Percentiles rank a stretch among this genome's conserved stretches.
These are phyloP conservation scores for Starmerella vitae DNA, from an alignment of 805 yeast genomes.

Conservation along the genomic window DNA sequence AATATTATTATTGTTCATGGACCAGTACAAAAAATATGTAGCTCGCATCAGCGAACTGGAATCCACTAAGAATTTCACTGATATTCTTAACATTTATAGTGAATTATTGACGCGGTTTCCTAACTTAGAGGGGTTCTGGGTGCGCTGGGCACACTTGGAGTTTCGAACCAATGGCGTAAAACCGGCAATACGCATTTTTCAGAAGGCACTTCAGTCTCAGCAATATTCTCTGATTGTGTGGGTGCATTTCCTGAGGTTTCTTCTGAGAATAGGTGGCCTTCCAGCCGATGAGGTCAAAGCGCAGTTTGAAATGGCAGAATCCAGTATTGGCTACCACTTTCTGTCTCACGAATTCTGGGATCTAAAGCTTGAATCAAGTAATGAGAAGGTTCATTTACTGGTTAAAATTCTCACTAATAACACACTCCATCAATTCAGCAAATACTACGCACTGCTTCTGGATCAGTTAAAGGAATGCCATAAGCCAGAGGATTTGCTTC, in stretches of 20 bases:
- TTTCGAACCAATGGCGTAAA: constrained; percentile 26
- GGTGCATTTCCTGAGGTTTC: constrained; percentile 29
- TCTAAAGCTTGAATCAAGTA: constrained; percentile 45
- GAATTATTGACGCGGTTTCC: constrained; percentile 26
- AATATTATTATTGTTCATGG: too few species aligned
- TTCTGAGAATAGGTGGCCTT: background rate
- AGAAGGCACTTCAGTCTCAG: constrained; percentile 25
- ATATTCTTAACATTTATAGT: too few species aligned
- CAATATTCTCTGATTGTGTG: constrained; percentile 29
- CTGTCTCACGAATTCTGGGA: constrained; percentile 78
- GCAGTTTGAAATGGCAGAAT: constrained; percentile 37
- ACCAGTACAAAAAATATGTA: too few species aligned
- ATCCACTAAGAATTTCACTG: too few species aligned
- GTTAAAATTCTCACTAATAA: constrained; percentile 28
- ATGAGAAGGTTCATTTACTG: constrained; percentile 33
- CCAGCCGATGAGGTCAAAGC: constrained; percentile 1
- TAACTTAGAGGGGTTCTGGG: constrained; percentile 32
- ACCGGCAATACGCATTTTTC: constrained; percentile 26
- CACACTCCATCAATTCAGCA: constrained; percentile 65
- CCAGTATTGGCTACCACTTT: constrained; percentile 54
- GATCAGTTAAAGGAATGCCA: constrained; percentile 12
- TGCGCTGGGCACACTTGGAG: constrained; percentile 29
- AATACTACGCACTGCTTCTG: constrained; percentile 40
- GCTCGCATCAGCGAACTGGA: too few species aligned
- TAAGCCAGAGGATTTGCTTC: background rate